Conservation (phyloP, 768 basidiomycete species). For the Trametes villosa region DNA sequence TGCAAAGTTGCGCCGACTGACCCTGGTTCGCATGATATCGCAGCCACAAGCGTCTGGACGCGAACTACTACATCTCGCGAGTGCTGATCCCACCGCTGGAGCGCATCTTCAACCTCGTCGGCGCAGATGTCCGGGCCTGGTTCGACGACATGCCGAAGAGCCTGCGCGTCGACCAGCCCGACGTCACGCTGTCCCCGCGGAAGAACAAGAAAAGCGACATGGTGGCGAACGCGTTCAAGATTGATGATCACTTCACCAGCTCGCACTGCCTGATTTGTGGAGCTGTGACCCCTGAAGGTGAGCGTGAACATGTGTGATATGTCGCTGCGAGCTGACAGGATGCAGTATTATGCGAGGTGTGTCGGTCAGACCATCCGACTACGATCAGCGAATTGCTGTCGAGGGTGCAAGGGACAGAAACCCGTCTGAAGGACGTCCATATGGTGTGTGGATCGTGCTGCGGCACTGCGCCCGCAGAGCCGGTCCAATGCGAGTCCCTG, state of each 20-base stretch:
- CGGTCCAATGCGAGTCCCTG: conserved; percentile 75
- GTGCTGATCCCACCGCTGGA: conserved; percentile 90
- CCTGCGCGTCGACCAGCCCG: conserved; percentile 43
- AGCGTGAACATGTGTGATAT: background rate
- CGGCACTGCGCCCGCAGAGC: conserved; percentile 55
- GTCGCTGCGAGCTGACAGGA: background rate
- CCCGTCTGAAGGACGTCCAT: conserved; percentile 60
- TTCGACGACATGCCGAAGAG: conserved; percentile 84
- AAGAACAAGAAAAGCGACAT: conserved; percentile 35
- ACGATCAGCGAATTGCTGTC: conserved; percentile 61
- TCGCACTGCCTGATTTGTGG: conserved; percentile 75
- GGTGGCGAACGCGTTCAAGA: conserved; percentile 49
- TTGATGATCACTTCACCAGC: conserved; percentile 77
- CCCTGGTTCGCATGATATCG: background rate
- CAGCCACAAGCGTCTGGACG: conserved; percentile 80
- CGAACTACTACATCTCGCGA: conserved; percentile 83
- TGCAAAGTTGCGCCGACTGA: background rate
- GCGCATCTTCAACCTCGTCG: conserved; percentile 88
- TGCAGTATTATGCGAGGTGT: conserved; percentile 61
- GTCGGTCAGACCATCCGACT: conserved; percentile 52
- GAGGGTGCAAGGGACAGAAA: conserved; percentile 59
- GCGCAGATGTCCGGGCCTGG: conserved; percentile 87
- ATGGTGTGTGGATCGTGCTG: conserved; percentile 76
- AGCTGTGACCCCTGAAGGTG: conserved; percentile 56
- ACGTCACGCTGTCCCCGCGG: conserved; percentile 41